Percentiles rank a stretch among this genome's conserved stretches.
These are phyloP conservation scores for Boletus tylopilopsis DNA, from an alignment of 768 basidiomycete species.

Conservation along the genomic window DNA sequence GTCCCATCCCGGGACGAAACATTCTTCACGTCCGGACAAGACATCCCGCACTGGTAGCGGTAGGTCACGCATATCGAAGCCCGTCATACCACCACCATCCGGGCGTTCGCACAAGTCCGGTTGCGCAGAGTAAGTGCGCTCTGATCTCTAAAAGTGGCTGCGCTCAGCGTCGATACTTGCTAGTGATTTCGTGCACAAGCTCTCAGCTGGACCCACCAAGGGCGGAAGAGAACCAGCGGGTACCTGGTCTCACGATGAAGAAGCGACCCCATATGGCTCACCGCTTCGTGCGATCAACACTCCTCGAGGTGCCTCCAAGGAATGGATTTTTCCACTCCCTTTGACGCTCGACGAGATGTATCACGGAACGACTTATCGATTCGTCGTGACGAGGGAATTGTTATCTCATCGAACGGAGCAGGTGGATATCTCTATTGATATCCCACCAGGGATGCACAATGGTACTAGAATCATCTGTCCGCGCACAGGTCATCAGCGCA, in stretches of 20 bases:
- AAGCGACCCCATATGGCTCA: constrained; percentile 29
- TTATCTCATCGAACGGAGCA: constrained; percentile 47
- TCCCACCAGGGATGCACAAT: constrained; percentile 58
- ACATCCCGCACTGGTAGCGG: constrained; percentile 10
- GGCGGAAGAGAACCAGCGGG: constrained; percentile 1
- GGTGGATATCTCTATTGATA: constrained; percentile 55
- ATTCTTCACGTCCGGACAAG: constrained; percentile 10
- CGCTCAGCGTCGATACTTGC: constrained; percentile 6
- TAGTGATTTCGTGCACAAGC: constrained; percentile 28
- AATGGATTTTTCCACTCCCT: constrained; percentile 66
- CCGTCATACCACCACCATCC: constrained; percentile 29
- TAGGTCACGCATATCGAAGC: constrained; percentile 19
- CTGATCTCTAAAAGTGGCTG: background rate
- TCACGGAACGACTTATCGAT: constrained; percentile 50
- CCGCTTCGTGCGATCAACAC: constrained; percentile 40
- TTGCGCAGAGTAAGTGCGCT: constrained; percentile 27
- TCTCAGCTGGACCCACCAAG: constrained; percentile 19
- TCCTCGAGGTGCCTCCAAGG: constrained; percentile 41
- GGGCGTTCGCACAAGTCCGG: constrained; percentile 18
- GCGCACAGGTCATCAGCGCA: constrained; percentile 63
- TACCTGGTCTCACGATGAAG: constrained; percentile 9
- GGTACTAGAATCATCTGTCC: constrained; percentile 60
- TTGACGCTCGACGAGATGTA: constrained; percentile 62
- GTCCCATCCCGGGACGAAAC: constrained; percentile 1
- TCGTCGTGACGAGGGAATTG: constrained; percentile 56